Conservation (phyloP, 2,329 filamentous ascomycete genomes). For the Clarireedia monteithiana region DNA sequence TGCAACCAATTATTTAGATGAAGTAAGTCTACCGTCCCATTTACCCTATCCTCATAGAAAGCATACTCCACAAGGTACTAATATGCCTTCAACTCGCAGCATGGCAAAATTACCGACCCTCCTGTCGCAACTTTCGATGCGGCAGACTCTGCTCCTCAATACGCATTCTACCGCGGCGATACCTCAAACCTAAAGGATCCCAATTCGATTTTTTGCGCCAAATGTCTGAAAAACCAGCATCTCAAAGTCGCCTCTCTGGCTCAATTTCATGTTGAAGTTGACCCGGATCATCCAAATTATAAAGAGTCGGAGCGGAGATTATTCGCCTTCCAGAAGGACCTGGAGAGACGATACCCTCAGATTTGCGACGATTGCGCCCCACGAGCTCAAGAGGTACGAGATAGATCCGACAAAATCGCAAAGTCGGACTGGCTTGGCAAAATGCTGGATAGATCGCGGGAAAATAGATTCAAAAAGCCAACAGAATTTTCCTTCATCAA, state of each 20-base stretch:
- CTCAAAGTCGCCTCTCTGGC: conserved; percentile 69
- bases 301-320: conserved; percentile 56
- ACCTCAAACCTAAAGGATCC: not conserved
- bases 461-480: conserved; percentile 30
- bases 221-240: conserved; percentile 83
- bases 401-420: conserved; percentile 68
- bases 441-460: conserved; percentile 58
- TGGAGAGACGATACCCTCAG: conserved; percentile 82
- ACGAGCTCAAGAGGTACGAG: conserved; percentile 61
- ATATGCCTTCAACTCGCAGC: conserved; percentile 37
- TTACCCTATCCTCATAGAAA: not conserved
- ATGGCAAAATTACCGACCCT: conserved; percentile 85
- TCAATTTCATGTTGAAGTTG: conserved; percentile 67
- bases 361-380: conserved; percentile 77
- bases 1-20: conserved; percentile 81
- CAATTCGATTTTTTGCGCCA: conserved; percentile 55
- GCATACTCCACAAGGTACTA: conserved; percentile 4
- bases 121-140: conserved; percentile 53
- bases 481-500: conserved; percentile 5
- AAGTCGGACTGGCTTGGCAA: conserved; percentile 26
- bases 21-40: conserved; percentile 44
- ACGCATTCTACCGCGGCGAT: conserved; percentile 36
- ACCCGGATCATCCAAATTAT: conserved; percentile 60
- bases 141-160: conserved; percentile 37
- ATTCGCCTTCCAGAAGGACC: conserved; percentile 58